Evolutionary conservation across 2,329 filamentous ascomycete genomes (phyloP).

Genomic region (Pseudocercospora fijiensis): DNA sequence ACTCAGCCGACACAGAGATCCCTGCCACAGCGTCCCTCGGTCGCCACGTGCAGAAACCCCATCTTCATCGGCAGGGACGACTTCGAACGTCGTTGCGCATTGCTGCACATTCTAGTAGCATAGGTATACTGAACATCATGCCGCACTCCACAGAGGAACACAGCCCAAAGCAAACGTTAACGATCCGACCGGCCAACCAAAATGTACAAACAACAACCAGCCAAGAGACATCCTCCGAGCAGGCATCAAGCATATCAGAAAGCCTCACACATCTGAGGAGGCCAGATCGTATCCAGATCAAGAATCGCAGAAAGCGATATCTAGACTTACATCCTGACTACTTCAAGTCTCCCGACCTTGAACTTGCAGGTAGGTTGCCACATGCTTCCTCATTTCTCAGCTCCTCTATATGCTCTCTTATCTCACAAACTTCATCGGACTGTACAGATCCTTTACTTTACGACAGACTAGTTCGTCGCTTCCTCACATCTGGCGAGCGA

Average conservation of each 20-base stretch:
- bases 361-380: conserved; percentile 56
- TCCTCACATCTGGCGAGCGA: conserved; percentile 71
- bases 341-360: conserved; percentile 59
- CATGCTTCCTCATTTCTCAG: conserved; percentile 5
- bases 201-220: not conserved
- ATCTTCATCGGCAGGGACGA: too few species aligned
- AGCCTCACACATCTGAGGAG: not conserved
- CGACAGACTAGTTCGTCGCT: conserved; percentile 73
- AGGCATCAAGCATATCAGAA: not conserved
- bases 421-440: not conserved
- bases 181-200: not conserved
- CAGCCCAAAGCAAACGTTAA: not conserved
- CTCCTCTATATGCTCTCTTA: conserved; percentile 5
- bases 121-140: not conserved
- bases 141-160: not conserved
- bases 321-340: conserved; percentile 71
- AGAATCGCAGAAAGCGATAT: conserved; percentile 77
- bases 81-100: too few species aligned
- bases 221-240: not conserved
- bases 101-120: too few species aligned
- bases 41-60: too few species aligned
- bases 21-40: too few species aligned
- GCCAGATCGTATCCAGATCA: conserved; percentile 38
- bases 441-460: conserved; percentile 74
- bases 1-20: too few species aligned